These are phyloP conservation scores for Gossypium gossypioides DNA, from an alignment of 441 rosid species.

Conservation along the genomic window DNA sequence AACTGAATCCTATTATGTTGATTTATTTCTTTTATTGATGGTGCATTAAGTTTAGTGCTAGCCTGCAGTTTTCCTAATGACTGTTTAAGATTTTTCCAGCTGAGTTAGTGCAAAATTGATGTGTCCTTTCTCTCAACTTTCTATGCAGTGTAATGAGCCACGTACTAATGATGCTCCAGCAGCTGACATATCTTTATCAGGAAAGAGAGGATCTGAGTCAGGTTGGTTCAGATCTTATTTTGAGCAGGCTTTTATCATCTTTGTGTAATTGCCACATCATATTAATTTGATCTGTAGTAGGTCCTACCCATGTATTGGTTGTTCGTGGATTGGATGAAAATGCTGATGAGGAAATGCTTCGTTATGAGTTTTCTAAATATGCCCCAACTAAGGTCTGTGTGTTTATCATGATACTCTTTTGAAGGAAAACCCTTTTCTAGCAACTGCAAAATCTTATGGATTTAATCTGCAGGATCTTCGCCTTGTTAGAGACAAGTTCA, in stretches of 20 bases:
- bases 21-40: neutral
- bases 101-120: neutral
- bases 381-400: constrained; percentile 79
- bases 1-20: neutral
- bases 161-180: constrained; percentile 86
- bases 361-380: constrained; percentile 92
- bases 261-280: constrained; percentile 9
- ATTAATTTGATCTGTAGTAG: constrained; percentile 33
- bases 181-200: constrained; percentile 66
- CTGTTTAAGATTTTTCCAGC: neutral
- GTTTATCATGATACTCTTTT: neutral
- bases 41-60: neutral
- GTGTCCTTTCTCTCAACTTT: constrained; percentile 7
- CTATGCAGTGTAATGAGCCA: constrained; percentile 78
- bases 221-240: constrained; percentile 40
- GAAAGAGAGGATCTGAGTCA: constrained; percentile 68
- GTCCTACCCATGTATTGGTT: constrained; percentile 92
- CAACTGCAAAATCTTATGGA: constrained; percentile 8
- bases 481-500: constrained; percentile 93
- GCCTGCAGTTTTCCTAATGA: neutral
- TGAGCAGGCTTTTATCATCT: constrained; percentile 12
- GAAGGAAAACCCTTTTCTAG: neutral
- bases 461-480: constrained; percentile 76
- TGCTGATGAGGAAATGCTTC: constrained; percentile 96
- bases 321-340: constrained; percentile 96